Base-by-base conservation (phyloP, 805 yeast species). In the Cyberlindnera mycetangii region DNA sequence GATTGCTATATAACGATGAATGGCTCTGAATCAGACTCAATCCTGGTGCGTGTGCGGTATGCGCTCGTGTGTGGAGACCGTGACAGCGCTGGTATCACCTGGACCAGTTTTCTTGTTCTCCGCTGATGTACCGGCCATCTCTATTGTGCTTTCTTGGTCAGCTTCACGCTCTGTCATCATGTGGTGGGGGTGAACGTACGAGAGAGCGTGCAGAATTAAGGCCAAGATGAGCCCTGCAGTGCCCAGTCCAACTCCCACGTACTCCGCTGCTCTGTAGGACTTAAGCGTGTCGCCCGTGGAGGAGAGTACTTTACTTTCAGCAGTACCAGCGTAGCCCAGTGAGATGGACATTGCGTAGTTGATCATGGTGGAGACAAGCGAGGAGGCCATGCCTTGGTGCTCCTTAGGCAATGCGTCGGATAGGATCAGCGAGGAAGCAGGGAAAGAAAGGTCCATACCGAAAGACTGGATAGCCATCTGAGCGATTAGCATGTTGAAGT, bases 371-470 rank as follows among this genome's bases (percentile, higher is more conserved):
- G 81, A 72, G 5, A 83, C 81, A 42, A 85, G 65, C 0, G 89
- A 81, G 0, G 88, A 89, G 0, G 89, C 89, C 73, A 83, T 77
- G 9, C 92, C 93, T 64, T 85, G 92, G 52, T 80, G 78, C 45
- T 74, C 68, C 39, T 68, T 60, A 0, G 90, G 89, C 32, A 85
- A 66, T 32, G 66, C 65, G 48, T 79, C 80, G 7, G 83, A 74
- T 35, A 85, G 60, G 14, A 82, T 70, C 39, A 85, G 70, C 0
- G 88, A 76, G 0, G 85, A 80, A 1, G 89, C 81, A 0, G 92
- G 92, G 60, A 84, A 85, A 22, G 85, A 78, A 60, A 81, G 66
- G 59, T 85, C 92, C 89, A 85, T 83, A 3, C 89, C 93, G 70
- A 80, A 81, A 14, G 81, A 74, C 6, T 77, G 64, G 6, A 84